These are phyloP conservation scores for Talaromyces sp. DNA, from an alignment of 2,329 filamentous ascomycete species.

Conservation along the genomic window DNA sequence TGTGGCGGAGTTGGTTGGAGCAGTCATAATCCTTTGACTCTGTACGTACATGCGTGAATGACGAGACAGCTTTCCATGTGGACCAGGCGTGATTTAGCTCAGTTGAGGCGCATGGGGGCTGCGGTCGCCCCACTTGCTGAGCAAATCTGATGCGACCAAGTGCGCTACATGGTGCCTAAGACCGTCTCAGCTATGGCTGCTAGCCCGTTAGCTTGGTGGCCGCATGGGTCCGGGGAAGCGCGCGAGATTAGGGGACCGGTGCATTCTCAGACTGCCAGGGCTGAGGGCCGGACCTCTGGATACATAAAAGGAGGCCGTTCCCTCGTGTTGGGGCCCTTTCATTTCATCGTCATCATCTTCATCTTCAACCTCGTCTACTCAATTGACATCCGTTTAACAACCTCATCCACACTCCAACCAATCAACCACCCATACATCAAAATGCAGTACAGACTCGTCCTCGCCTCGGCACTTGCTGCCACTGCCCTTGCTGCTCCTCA, in stretches of 20 bases:
- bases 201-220: neutral
- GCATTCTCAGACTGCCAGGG: neutral
- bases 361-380: neutral
- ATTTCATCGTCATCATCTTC: neutral
- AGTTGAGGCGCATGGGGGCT: neutral
- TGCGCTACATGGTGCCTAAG: neutral
- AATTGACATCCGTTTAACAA: neutral
- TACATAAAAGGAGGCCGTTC: slow-evolving; percentile 5
- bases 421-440: neutral
- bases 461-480: slow-evolving; percentile 5
- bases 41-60: neutral
- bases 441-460: slow-evolving; percentile 10
- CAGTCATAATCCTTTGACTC: neutral
- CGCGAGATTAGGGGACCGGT: neutral
- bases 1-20: too few relatives aligned
- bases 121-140: neutral
- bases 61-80: neutral
- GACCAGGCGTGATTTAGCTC: neutral
- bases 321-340: neutral
- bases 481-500: slow-evolving; percentile 7
- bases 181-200: neutral
- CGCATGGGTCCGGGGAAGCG: neutral
- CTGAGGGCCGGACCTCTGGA: neutral
- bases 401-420: neutral
- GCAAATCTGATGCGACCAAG: neutral